Evolutionary conservation across 1,139 yeast species (phyloP).

Genomic region (Debaryomycetaceae sp.): DNA sequence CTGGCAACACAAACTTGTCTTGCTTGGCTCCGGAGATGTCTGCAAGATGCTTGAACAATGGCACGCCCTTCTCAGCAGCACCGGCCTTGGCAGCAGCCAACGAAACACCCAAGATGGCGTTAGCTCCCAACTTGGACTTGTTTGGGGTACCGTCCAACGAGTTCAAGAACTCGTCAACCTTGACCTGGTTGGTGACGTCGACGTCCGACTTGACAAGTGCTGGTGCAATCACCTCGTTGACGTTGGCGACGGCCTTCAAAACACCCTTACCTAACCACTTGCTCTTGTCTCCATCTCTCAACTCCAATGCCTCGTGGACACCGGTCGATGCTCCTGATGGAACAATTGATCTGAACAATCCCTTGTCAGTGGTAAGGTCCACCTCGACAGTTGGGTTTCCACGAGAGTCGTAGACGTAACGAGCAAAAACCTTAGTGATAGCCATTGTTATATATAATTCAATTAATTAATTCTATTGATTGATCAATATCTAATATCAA

Average conservation of each 20-base stretch:
- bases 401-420: conserved; percentile 92
- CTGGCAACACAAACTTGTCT: conserved; percentile 73
- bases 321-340: conserved; percentile 95
- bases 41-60: conserved; percentile 76
- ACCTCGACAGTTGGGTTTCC: conserved; percentile 96
- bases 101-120: conserved; percentile 87
- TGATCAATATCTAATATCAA: neutral
- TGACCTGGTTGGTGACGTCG: conserved; percentile 69
- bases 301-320: conserved; percentile 83
- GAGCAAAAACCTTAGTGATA: conserved; percentile 61
- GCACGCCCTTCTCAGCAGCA: conserved; percentile 78
- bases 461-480: neutral
- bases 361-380: conserved; percentile 75
- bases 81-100: conserved; percentile 85
- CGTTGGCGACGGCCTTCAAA: conserved; percentile 78
- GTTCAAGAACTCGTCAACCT: conserved; percentile 68
- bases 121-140: conserved; percentile 87
- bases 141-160: conserved; percentile 81
- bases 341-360: conserved; percentile 79
- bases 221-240: conserved; percentile 78
- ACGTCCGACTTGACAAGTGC: conserved; percentile 66
- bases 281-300: conserved; percentile 84
- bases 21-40: conserved; percentile 56
- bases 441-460: conserved; percentile 17
- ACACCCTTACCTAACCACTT: conserved; percentile 94